Conservation (phyloP, 495 filamentous ascomycete species). For the Staphylotrichum longicolle region DNA sequence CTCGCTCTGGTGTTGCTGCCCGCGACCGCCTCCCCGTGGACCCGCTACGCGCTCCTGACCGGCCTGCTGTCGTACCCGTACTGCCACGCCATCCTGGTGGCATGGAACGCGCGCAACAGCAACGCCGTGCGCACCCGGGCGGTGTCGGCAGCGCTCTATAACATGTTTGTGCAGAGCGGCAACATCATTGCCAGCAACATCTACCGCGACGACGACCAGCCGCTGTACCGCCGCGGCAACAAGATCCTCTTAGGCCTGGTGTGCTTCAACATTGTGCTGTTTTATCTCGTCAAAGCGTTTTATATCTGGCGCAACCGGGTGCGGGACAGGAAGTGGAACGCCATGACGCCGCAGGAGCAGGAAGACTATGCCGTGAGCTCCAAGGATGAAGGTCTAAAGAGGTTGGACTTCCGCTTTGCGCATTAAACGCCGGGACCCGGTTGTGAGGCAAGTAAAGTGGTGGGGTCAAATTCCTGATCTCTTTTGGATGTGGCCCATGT, state of each 20-base stretch:
- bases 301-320: conserved; percentile 42
- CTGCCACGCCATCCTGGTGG: conserved; percentile 58
- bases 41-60: conserved; percentile 52
- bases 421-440: too few relatives aligned
- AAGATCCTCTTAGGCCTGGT: conserved; percentile 58
- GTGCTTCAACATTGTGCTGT: conserved; percentile 32
- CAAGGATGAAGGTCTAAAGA: too few relatives aligned
- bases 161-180: conserved; percentile 42
- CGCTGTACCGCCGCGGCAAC: conserved; percentile 66
- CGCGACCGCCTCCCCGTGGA: conserved; percentile 41
- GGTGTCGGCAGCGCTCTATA: conserved; percentile 57
- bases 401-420: too few relatives aligned
- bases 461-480: too few relatives aligned
- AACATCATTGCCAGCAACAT: conserved; percentile 27
- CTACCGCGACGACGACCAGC: conserved; percentile 55
- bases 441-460: too few relatives aligned
- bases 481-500: too few relatives aligned
- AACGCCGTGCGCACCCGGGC: conserved; percentile 67
- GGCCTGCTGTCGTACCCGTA: conserved; percentile 49
- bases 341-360: neutral
- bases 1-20: conserved; percentile 48
- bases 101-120: conserved; percentile 61
- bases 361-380: neutral
- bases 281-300: conserved; percentile 43
- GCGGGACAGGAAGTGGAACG: neutral